Base-by-base conservation (phyloP, 176 grass and related monocot species). In the Paspalum vaginatum region DNA sequence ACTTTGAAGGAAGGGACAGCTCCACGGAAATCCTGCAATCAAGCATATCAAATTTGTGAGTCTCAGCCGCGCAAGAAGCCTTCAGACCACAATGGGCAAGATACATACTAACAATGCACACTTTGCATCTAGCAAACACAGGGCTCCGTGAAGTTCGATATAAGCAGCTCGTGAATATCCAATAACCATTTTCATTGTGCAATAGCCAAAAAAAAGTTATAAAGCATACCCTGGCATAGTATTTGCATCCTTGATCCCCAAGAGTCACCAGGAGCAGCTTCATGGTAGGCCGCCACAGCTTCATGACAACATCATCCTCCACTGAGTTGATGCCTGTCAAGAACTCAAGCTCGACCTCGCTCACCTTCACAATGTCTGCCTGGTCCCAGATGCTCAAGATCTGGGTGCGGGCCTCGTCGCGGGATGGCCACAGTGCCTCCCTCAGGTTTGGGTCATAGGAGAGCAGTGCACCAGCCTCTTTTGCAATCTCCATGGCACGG, bases 361-460 rank as follows among this genome's bases (percentile, higher is more conserved):
- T 97, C 76, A 97, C 94, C 87, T 97, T 97, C 48, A 94, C 84
- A 82, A 97, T 90, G 87, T 97, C 94, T 68, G 94, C 94, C 76
- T 92, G 89, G 73, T 97, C 91, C 94, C 91, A 97, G 62, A 97
- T 97, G 75, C 91, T 97, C 85, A 94, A 60, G 85, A 94, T 97
- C 79, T 94, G 56, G 79, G 90, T 73, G n/a, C 94, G 89, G 7
- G 94, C 94, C 76, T 79, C 79, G 15, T 92, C 94, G n/a, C 67
- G 79, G 40, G 91, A 94, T 22, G 94, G 92, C 94, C 94, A 97
- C 49, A 97, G 82, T 43, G 89, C 89, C 76, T 94, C 79, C 80
- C 94, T 91, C 57, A 94, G 85, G 76, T 97, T 97, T 0, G 91
- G 89, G 58, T 97, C 94, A 71, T 97, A 97, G 38, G 94, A 97